Evolutionary conservation across 805 yeast genomes (phyloP), one percentile per base, ranked within the genome.

Genomic region (Saccharomycopsis amapae): DNA sequence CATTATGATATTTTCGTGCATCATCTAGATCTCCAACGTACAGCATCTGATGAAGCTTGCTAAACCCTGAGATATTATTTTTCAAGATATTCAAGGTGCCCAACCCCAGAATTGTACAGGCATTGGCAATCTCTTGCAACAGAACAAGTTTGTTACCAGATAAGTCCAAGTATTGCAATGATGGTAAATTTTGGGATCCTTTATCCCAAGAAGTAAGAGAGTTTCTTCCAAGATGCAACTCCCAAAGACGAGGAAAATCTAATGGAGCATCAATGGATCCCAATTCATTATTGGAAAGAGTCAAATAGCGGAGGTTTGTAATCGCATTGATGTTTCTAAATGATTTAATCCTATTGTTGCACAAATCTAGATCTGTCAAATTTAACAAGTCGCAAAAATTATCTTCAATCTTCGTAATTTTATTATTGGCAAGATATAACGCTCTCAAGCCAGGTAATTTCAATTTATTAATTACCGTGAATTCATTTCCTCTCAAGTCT

Each of bases 221-320:
- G 49, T 39, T 47, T 28, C 24, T n/a, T 26, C 46, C 15, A 25
- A 22, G 12, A 18, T 35, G 19, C 15, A 22, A 22, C 22, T 22
- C 10, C 23, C n/a, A 17, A 15, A 24, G 36, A 38, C 24, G 28
- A 36, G 23, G 17, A 33, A 7, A 40, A 13, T 20, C 19, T 28
- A 26, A 26, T 26, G 30, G 30, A 12, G 12, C 7, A 12, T 26
- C 30, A 26, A 26, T 12, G 12, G 7, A 7, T 26, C 12, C 12
- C 30, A 26, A 26, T 9, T 26, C 12, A 12, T 26, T 26, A 9
- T 9, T 26, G 30, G 30, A 26, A 9, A 26, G 12, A 9, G 12
- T 26, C 30, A 26, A 26, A 9, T 7, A 9, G 7, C 12, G 10
- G 10, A 26, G 12, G 7, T 26, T 26, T 7, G 7, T 7, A 26